Evolutionary conservation across 1,139 yeast genomes (phyloP), one percentile per base, ranked within the genome.

Genomic region (Sugiyamaella paludigena): DNA sequence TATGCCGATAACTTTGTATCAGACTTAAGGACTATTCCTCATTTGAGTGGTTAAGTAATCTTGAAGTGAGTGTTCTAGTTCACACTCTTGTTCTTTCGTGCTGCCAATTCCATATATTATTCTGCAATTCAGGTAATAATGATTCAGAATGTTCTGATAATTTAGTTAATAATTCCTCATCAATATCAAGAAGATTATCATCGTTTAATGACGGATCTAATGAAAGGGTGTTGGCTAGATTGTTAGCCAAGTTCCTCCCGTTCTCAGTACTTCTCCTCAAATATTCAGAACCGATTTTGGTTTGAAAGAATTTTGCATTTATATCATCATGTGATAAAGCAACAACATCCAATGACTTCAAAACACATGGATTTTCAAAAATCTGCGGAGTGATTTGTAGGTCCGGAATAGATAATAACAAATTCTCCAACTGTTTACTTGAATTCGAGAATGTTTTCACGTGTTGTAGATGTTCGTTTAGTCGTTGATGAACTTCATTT

Each of bases 281-380:
- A 36, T 56, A 56, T 35, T 49, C 53, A 28, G 48, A 33, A 12
- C 55, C 57, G 31, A 56, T 54, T 35, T 45, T 45, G 15, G 49
- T 38, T 15, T 52, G 52, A 36, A 56, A 56, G 35, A 54, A 55
- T 16, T 49, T 36, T 24, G 55, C 53, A 31, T 36, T 47, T 15
- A 49, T 47, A 42, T 58, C 58, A 35, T 58, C 59, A 40, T 56
- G 56, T 9, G 60, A 54, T 12, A 58, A 37, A 4, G 60, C 59
- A 9, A 58, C 58, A 6, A 58, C 49, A 33, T 57, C 60, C 43
- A 58, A 33, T n/a, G 58, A 55, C 35, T 54, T 52, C 24, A 45
- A 36, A 5, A 57, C 44, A 15, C 47, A 35, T 34, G 45, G 45
- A 15, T 40, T 40, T 2, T 48, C 49, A 27, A 54, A 31, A 2